Evolutionary conservation across 1,284 basidiomycete species (phyloP), one percentile per base, ranked within the genome.

Genomic region (Calocybe gambosa): DNA sequence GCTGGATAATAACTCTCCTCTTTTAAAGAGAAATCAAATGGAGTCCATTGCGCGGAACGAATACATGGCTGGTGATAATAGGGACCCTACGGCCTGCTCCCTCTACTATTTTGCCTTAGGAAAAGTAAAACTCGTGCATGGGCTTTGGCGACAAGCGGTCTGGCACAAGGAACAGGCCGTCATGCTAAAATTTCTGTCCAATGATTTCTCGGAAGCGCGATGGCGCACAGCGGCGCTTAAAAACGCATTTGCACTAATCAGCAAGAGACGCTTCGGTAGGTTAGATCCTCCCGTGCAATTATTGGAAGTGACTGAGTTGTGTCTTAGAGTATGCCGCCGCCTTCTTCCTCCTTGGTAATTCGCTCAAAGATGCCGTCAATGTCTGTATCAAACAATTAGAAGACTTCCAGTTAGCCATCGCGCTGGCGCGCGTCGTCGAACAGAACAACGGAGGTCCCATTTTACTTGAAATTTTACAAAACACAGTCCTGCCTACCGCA

Each of bases 211-310:
- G 2, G 73, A 86, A 51, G 70, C 83, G 1, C 78, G 93, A 15
- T 98, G 95, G 95, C 82, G 82, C 52, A 92, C 89, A 12, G 94
- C 94, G 0, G 95, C 96, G 1, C 68, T 89, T 50, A 99, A 99
- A 73, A 99, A 99, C 62, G 96, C 96, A 1, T 99, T 88, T 66
- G 92, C 92, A 0, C 69, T 99, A 31, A 65, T 99, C 50, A 80
- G 90, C 61, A 96, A 94, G 67, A 88, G 85, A 52, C 80, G 93
- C n/a, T 96, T 89, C 59, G 87, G 93, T 93, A 47, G 49, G 82
- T 66, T 2, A 31, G 33, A 44, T 29, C 21, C 21, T 33, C 43
- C 10, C 3, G 10, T 12, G n/a, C 5, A n/a, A 15, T 34, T 8
- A 13, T 8, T 16, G 15, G 15, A 7, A 16, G 15, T 34, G n/a